Evolutionary conservation across 805 yeast genomes (phyloP), one percentile per base, ranked within the genome.

Genomic region (Ogataea philodendri): DNA sequence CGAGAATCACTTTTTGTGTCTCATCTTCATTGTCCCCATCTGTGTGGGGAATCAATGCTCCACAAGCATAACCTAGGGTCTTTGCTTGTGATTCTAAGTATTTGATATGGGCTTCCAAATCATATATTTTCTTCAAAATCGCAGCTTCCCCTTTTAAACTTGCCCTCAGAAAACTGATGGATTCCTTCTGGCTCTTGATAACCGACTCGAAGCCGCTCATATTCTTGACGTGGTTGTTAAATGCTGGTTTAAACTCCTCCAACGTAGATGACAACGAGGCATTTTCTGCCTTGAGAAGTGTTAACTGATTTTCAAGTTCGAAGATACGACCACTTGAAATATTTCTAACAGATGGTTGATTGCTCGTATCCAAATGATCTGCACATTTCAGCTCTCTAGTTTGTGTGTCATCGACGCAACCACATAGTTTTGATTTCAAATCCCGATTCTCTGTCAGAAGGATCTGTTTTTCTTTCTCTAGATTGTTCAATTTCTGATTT

Each of bases 141-240:
- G 48, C 56, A 41, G 70, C 69, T 41, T 74, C 70, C 16, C 63
- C 67, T 31, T 58, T 60, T 1, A 78, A 57, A 41, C 69, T 67
- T 3, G 42, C 33, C 11, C 67, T 53, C 45, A 76, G 64, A 10
- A 55, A 52, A 2, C 58, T 61, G 26, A 79, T 67, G 44, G 66
- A 59, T 3, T 56, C 60, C 35, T 72, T 73, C 56, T 78, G 88
- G 5, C 60, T 57, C 45, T 73, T 69, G 18, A 83, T 68, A 15
- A 82, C 52, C 13, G 64, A 59, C 49, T 81, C 81, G 52, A 83
- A 57, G 14, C 67, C 67, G 9, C 67, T 62, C 21, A 79, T 60
- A 37, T 77, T 76, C 7, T 70, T 55, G 37, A 79, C 64, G 49
- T 76, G 76, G 25, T 71, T 66, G 11, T 62, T 63, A 31, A 78